Base-by-base conservation (phyloP, 805 yeast genomes). In the Metschnikowia santaceciliae region DNA sequence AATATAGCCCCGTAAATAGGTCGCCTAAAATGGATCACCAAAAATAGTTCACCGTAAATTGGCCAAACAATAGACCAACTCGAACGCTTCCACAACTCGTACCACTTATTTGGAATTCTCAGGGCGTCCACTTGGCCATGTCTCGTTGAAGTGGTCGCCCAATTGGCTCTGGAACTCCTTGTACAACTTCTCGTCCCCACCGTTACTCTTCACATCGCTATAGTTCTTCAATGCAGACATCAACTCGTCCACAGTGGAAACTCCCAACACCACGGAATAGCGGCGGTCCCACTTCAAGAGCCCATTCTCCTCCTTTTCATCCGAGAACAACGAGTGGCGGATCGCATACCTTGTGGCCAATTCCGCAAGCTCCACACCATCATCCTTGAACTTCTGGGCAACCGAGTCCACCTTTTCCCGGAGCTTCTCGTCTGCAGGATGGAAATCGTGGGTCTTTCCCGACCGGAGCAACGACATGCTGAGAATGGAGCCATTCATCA, bases 381-480 rank as follows among this genome's bases (percentile, higher is more conserved):
- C 61, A 4, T 61, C 47, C 41, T 63, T 50, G 46, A 80, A 65
- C n/a, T 66, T 53, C 6, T 60, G 58, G 0, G 83, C 77, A 33
- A 81, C 70, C 23, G 71, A 68, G 32, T 68, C 62, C 2, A 83
- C 83, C 0, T 80, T 82, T 1, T 71, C 69, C 54, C 78, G 82
- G 54, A 91, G 71, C n/a, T 65, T 78, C 14, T 66, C 58, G 0
- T 84, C 70, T 3, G 89, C 94, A 0, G 97, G 97, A 61, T 91
- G 97, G 76, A 90, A 92, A 1, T 75, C 61, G 55, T 79, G 85
- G 0, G 96, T 85, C 33, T 76, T 71, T 22, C 76, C 83, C 0
- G 86, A 78, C 52, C 96, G 77, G 50, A 91, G 72, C 50, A 91
- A 67, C 3, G 96, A 88, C 98, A 91, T 91, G 49, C 91, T 82